phyloP scores from a whole-genome alignment of 495 filamentous ascomycete species.

The Pseudoneurospora amorphoporcata region DNA sequence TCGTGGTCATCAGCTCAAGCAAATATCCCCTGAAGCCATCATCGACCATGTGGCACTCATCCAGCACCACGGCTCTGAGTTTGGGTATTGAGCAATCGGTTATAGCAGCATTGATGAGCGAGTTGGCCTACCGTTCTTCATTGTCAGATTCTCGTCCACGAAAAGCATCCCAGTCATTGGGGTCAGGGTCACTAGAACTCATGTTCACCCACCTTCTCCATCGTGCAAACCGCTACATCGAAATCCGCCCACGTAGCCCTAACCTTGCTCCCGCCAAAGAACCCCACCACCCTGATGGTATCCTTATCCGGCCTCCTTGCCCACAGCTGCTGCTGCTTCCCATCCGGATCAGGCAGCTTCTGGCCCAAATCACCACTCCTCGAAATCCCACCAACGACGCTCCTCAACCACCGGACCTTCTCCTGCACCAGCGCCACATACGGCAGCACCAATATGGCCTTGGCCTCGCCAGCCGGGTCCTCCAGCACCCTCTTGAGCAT shows the following conservation, averaged over 20 bases:
- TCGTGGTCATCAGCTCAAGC: conserved; percentile 71
- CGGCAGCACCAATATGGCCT: conserved; percentile 69
- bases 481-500: conserved; percentile 64
- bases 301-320: conserved; percentile 34
- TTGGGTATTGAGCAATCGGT: conserved; percentile 58
- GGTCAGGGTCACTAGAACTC: not conserved
- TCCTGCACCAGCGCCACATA: conserved; percentile 80
- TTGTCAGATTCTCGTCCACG: conserved; percentile 7
- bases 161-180: not conserved
- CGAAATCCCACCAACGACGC: conserved; percentile 53
- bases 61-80: conserved; percentile 60
- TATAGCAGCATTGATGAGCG: conserved; percentile 66
- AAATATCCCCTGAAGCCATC: conserved; percentile 74
- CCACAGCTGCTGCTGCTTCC: conserved; percentile 23
- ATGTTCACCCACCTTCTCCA: conserved; percentile 55
- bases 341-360: conserved; percentile 9
- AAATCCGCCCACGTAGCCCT: conserved; percentile 61
- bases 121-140: conserved; percentile 50
- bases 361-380: conserved; percentile 24
- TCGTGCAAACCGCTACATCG: conserved; percentile 73
- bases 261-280: conserved; percentile 62
- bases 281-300: conserved; percentile 54
- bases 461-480: conserved; percentile 41
- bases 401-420: conserved; percentile 68
- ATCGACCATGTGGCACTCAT: conserved; percentile 76